A percentile compares a stretch with the other conserved stretches of the same genome.
Conservation (phyloP, 345 rosid species). For the Euphorbia pulcherrima region DNA sequence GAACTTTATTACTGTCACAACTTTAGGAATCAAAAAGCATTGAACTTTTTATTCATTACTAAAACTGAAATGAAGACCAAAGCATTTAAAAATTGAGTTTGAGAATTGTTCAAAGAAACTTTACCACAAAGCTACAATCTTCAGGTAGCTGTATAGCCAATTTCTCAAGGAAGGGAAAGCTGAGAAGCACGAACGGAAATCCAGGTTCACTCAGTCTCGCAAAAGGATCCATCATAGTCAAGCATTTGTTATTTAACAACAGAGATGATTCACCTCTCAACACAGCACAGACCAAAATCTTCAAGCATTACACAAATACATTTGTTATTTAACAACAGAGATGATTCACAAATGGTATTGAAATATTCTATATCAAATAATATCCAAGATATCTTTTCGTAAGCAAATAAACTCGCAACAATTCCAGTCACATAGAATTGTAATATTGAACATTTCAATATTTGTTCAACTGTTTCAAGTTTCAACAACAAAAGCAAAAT, state of each 20-base stretch:
- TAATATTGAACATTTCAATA: no score
- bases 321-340: no score
- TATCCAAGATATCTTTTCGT: background rate
- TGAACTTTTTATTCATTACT: background rate
- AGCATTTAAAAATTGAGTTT: background rate
- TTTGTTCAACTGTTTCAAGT: no score
- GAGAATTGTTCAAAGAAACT: background rate
- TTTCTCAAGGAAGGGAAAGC: background rate
- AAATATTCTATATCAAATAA: background rate
- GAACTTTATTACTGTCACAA: no score
- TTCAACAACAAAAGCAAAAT: no score
- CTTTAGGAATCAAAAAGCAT: no score
- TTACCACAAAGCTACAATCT: background rate
- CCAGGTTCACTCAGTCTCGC: background rate
- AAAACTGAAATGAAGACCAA: background rate
- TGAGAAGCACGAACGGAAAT: background rate
- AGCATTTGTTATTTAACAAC: background rate
- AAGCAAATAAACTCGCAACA: background rate
- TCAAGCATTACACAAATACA: background rate
- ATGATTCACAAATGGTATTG: background rate
- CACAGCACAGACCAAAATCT: background rate
- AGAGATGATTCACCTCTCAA: background rate
- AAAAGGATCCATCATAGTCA: background rate
- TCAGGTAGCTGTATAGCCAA: background rate
- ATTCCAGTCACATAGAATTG: no score